A percentile compares a stretch with the other conserved stretches of the same genome.
Evolutionary conservation across 345 rosid species (phyloP).

Genomic region (Citrus maxima): DNA sequence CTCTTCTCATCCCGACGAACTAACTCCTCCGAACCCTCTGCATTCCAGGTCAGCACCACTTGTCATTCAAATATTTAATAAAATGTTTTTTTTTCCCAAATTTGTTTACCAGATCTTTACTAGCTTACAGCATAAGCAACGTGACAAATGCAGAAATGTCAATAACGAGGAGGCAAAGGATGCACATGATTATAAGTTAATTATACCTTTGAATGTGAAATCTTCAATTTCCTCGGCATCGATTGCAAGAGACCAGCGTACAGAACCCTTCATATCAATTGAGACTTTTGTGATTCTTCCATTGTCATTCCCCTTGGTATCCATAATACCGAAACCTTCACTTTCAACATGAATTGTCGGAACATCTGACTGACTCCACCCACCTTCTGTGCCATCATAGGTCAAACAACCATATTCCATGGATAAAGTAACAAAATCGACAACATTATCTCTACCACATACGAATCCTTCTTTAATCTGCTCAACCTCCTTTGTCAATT

Average conservation of each 20-base stretch:
- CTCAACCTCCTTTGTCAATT: constrained; percentile 64
- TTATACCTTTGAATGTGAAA: constrained; percentile 57
- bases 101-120: no score
- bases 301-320: constrained; percentile 32
- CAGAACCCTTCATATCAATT: constrained; percentile 62
- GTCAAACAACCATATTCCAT: constrained; percentile 76
- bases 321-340: background rate
- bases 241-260: constrained; percentile 85
- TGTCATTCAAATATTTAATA: no score
- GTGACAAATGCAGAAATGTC: no score
- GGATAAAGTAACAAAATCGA: constrained; percentile 75
- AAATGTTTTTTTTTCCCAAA: no score
- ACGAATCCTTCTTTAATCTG: constrained; percentile 64
- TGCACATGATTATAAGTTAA: background rate
- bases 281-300: constrained; percentile 46
- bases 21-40: constrained; percentile 52
- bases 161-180: background rate
- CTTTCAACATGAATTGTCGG: constrained; percentile 49
- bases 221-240: constrained; percentile 72
- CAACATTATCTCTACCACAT: constrained; percentile 63
- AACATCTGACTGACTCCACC: constrained; percentile 70
- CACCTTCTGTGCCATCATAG: constrained; percentile 45
- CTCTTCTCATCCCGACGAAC: constrained; percentile 51
- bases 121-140: no score
- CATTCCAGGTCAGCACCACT: constrained; percentile 1